phyloP scores from a whole-genome alignment of 73 alveolate genomes.

The Paramecium caudatum region DNA sequence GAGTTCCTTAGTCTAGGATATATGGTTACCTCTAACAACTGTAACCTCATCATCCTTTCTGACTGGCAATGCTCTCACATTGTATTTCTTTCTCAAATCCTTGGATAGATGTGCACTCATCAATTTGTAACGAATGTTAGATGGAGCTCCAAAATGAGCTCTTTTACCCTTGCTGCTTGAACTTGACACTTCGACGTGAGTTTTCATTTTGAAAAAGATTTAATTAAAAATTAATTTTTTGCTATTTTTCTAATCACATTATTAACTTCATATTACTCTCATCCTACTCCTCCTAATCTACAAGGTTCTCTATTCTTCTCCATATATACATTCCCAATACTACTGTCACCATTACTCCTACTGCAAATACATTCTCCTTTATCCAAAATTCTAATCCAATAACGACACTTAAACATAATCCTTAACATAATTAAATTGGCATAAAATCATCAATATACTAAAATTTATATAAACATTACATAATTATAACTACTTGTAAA shows the following conservation, averaged over 20 bases:
- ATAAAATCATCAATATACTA: slow-evolving; percentile 63
- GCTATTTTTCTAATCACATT: not conserved
- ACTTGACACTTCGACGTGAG: slow-evolving; percentile 83
- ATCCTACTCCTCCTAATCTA: not conserved
- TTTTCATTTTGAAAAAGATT: slow-evolving; percentile 68
- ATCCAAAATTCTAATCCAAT: not conserved
- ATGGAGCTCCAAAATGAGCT: slow-evolving; percentile 95
- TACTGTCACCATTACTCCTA: not conserved
- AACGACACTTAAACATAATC: slow-evolving; percentile 15
- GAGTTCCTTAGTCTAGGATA: slow-evolving; percentile 17
- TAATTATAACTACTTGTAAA: slow-evolving; percentile 50
- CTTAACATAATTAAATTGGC: not conserved
- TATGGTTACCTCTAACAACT: slow-evolving; percentile 79
- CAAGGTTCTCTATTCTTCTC: slow-evolving; percentile 4
- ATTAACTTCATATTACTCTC: not conserved
- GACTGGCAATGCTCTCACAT: slow-evolving; percentile 95
- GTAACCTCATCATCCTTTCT: slow-evolving; percentile 94
- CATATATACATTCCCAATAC: slow-evolving; percentile 32
- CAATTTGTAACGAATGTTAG: slow-evolving; percentile 90
- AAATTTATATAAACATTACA: not conserved
- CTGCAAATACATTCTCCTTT: not conserved
- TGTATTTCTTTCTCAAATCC: slow-evolving; percentile 90
- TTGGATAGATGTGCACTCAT: slow-evolving; percentile 93
- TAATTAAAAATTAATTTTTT: slow-evolving; percentile 38
- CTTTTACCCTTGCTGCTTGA: slow-evolving; percentile 94